Evolutionary conservation across 75 land plant species (phyloP).

Genomic region (Larix kaempferi): DNA sequence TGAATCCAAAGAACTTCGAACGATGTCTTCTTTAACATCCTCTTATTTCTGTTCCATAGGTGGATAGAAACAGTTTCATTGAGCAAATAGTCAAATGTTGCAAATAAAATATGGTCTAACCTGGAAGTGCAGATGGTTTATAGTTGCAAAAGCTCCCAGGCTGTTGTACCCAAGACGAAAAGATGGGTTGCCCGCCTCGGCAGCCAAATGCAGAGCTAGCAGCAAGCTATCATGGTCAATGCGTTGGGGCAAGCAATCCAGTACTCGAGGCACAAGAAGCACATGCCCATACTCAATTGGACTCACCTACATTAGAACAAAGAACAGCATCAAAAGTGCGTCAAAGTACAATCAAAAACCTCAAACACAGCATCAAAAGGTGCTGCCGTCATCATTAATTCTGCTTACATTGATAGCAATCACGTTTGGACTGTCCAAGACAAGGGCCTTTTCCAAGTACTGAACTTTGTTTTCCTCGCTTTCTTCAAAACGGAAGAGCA

Average conservation of each 20-base stretch:
- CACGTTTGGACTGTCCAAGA: slow-evolving; percentile 62
- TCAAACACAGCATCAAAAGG: background rate
- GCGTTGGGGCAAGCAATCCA: slow-evolving; percentile 78
- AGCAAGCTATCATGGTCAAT: slow-evolving; percentile 74
- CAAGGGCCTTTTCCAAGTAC: slow-evolving; percentile 37
- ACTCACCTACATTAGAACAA: slow-evolving; percentile 60
- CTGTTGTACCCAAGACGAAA: slow-evolving; percentile 95
- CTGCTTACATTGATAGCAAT: slow-evolving; percentile 83
- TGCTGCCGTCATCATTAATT: background rate
- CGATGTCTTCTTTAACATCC: too few species aligned
- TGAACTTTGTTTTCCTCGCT: slow-evolving; percentile 29
- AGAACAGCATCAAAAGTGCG: slow-evolving; percentile 25
- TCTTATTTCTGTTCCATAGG: too few species aligned
- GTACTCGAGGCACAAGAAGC: slow-evolving; percentile 77
- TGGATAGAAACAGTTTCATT: too few species aligned
- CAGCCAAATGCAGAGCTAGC: slow-evolving; percentile 79
- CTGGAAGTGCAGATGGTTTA: slow-evolving; percentile 98
- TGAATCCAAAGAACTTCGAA: background rate
- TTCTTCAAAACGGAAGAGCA: slow-evolving; percentile 77
- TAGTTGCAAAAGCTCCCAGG: slow-evolving; percentile 98
- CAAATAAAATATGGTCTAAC: slow-evolving; percentile 15
- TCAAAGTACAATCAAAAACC: slow-evolving; percentile 51
- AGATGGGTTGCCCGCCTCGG: slow-evolving; percentile 69
- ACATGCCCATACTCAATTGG: slow-evolving; percentile 99
- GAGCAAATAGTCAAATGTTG: too few species aligned